Percentiles rank a stretch among this genome's conserved stretches.
Evolutionary conservation across 768 basidiomycete genomes (phyloP).

Genomic region (Amanita phalloides): DNA sequence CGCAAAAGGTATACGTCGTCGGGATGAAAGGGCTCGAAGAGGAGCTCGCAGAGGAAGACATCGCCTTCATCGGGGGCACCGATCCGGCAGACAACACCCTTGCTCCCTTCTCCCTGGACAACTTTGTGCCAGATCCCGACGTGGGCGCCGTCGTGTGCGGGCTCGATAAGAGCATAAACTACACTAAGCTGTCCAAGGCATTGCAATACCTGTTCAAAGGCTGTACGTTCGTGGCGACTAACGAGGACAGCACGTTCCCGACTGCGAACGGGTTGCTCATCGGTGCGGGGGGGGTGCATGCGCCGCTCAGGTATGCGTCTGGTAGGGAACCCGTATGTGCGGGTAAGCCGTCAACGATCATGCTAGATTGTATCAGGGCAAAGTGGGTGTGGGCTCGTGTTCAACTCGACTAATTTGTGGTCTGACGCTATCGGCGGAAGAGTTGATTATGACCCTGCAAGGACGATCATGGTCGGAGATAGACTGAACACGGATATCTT

Average conservation of each 20-base stretch:
- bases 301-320: constrained; percentile 67
- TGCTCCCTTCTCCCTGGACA: constrained; percentile 50
- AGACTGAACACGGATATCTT: constrained; percentile 92
- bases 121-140: constrained; percentile 64
- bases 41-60: constrained; percentile 82
- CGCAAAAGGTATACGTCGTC: constrained; percentile 93
- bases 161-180: constrained; percentile 78
- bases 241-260: constrained; percentile 90
- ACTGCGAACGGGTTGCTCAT: constrained; percentile 62
- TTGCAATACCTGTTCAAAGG: constrained; percentile 83
- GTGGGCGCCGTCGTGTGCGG: constrained; percentile 96
- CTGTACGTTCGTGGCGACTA: constrained; percentile 84
- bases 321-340: constrained; percentile 65
- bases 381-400: constrained; percentile 22
- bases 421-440: constrained; percentile 25
- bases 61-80: constrained; percentile 73
- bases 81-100: constrained; percentile 79
- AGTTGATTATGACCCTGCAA: constrained; percentile 73
- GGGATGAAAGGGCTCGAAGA: constrained; percentile 90
- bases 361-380: constrained; percentile 87
- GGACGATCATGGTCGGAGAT: constrained; percentile 95
- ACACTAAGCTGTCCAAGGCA: constrained; percentile 90
- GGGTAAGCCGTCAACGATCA: constrained; percentile 85
- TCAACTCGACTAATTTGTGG: background rate
- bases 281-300: constrained; percentile 77